Evolutionary conservation across 176 grass and related monocot genomes (phyloP), one percentile per base, ranked within the genome.

Genomic region (Olyra latifolia): DNA sequence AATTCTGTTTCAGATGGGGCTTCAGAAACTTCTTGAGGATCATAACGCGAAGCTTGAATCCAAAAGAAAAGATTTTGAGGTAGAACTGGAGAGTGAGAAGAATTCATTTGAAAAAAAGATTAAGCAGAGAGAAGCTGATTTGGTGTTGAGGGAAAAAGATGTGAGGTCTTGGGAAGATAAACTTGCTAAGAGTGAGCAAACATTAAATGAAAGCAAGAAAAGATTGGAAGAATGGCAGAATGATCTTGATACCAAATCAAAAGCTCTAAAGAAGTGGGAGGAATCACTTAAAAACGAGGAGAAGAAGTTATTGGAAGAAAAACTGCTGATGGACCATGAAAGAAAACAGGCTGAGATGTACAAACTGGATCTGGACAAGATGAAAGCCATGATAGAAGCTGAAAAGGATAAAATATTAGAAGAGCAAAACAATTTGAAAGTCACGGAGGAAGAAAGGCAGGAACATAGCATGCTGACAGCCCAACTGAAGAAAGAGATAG

Each of bases 401-500:
- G 81, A 87, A 60, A 98, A 91, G 86, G 71, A 86, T 54, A 86
- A 87, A 65, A 80, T 95, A 79, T 45, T 87, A 35, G 88, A 89
- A 86, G 96, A 98, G 75, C 74, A 78, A 52, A 80, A 91, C 58
- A 88, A 88, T 49, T 75, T 98, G 84, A 86, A 84, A 81, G 23
- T 98, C 58, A 93, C 90, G 1, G 81, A 70, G 80, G 79, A 93
- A 83, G 92, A 98, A 81, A 95, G 92, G 72, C 86, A 89, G 83
- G 41, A 93, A n/a, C 92, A 95, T 76, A 78, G 38, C 55, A 53
- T 55, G 50, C 62, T 91, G 75, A 88, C 62, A 44, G 78, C 71
- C 61, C 77, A 84, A 72, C 91, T 98, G 75, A 98, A 89, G 84
- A 91, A 91, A 84, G 96, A 98, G 81, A 95, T 93, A 77, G 90